Evolutionary conservation across 805 yeast genomes (phyloP), one percentile per base, ranked within the genome.

Genomic region (Dipodascopsis tothii): DNA sequence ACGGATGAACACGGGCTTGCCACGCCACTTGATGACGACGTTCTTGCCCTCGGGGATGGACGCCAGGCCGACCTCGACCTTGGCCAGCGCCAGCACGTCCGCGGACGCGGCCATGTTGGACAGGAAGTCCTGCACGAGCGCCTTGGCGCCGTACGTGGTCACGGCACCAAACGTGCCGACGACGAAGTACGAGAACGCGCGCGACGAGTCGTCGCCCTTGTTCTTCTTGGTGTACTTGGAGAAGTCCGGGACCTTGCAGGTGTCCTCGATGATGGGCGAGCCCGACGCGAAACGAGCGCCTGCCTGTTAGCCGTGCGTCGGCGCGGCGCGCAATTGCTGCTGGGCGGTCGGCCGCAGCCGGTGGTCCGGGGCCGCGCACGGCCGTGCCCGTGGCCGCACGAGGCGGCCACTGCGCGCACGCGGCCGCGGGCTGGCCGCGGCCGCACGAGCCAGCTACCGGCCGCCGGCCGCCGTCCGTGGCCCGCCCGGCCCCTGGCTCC

Each of bases 1-100:
- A 78, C 99, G 90, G 68, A 92, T 87, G 73, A 92, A 92, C 56
- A 92, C 96, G 56, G 99, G 99, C 76, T 92, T 92, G 72, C 99
- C 99, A 72, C 94, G 96, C 99, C 99, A 92, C 73, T 92, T 92
- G 58, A 92, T 95, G 63, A 92, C 85, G 55, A 92, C 94, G 70
- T 92, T 92, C 76, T 90, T 90, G 70, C 97, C 97, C 67, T 81
- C 86, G 61, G 99, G 99, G 55, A 92, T 86, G 52, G 85, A 83
- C 45, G 81, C 78, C 61, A 92, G 80, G 66, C 84, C 88, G 58
- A 92, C 96, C 75, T 92, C 98, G 60, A 90, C 96, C 74, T 92
- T 92, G 60, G 99, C 98, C 95, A 92, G 81, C 51, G 98, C 98
- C 72, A 92, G 78, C 48, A 92, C 95, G 74, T 92, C 99, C 55